Base-by-base conservation (phyloP, 1,284 basidiomycete species). In the Leccinum griseonigrum region DNA sequence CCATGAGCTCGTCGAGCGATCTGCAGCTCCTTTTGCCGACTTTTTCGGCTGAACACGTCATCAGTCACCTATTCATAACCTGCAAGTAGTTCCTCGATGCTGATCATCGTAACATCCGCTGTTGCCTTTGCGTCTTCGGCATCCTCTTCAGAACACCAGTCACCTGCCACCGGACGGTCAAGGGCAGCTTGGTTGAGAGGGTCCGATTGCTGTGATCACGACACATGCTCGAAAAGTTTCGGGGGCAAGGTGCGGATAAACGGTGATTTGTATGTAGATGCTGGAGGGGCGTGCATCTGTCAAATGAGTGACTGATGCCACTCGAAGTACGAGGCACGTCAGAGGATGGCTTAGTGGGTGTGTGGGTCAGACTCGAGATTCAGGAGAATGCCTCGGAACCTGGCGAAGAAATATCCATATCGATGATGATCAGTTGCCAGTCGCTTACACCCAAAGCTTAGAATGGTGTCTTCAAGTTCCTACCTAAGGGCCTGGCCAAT, bases 61-160 rank as follows among this genome's bases (percentile, higher is more conserved):
- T 91, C 90, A 64, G 85, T 86, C 1, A 90, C 87, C 95, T 94
- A 98, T 74, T 99, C 97, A 71, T 98, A 97, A 0, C 96, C 96
- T 71, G 99, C 97, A 10, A 99, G 83, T 93, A 99, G 96, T 74
- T 99, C 97, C 73, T 99, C 97, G 3, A 99, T 94, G 74, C 88
- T 96, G 9, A 89, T 81, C 75, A 97, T 83, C 5, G 92, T 92
- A 6, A 89, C 92, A 67, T 92, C 88, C 11, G 88, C 85, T 58
- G 83, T 85, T 67, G 90, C 91, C 51, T 89, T 90, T 60, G 88
- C 86, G 3, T 82, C 83, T 43, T 91, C 89, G 2, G 74, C 75
- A 34, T 83, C 77, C n/a, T 76, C 84, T 9, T 81, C 79, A n/a
- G 71, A 76, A 2, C 71, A 76, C 52, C 71, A 71, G 56, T 79